Base-by-base conservation (phyloP, 2,329 filamentous ascomycete genomes). In the Gremmenia infestans region DNA sequence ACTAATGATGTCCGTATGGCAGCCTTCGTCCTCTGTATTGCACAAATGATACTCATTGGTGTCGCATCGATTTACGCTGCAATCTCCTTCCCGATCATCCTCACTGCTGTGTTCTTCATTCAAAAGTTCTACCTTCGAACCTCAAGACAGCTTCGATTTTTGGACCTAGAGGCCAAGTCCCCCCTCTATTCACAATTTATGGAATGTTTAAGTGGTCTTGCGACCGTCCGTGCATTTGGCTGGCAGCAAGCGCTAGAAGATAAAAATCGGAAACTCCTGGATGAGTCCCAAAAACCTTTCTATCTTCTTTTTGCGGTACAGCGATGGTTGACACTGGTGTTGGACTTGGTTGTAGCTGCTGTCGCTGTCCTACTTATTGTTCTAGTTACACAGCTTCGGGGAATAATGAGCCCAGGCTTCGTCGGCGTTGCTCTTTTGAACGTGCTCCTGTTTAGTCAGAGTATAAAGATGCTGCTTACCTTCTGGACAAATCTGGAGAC, bases 271-370 rank as follows among this genome's bases (percentile, higher is more conserved):
- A 59, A 63, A 8, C 71, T 80, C 0, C 68, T 85, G 1, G 78
- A 85, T 55, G 68, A 68, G 7, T 81, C 80, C 0, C 82, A 85
- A 60, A 70, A 72, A 19, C 81, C 81, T 0, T 81, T 79, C 53
- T 85, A 85, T 60, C 72, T 82, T 0, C 71, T 84, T 11, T 78
- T 75, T 55, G 75, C 77, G 43, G 74, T 82, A 2, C 82, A 85
- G 64, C 73, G 78, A 25, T 85, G 81, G 81, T 72, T 85, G 1
- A 72, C 65, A 0, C 71, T 84, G 0, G 73, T 75, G 0, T 17
- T 62, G 8, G 58, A 62, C 28, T 25, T 62, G n/a, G 28, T 60
- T 15, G 56, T 60, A 17, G 56, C 28, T 9, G 62, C 60, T 8
- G 37, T 72, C 0, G 70, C 70, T 2, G 58, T 64, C 23, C 54